Evolutionary conservation across 495 filamentous ascomycete genomes (phyloP).

Genomic region (Aspergillus asperescens): DNA sequence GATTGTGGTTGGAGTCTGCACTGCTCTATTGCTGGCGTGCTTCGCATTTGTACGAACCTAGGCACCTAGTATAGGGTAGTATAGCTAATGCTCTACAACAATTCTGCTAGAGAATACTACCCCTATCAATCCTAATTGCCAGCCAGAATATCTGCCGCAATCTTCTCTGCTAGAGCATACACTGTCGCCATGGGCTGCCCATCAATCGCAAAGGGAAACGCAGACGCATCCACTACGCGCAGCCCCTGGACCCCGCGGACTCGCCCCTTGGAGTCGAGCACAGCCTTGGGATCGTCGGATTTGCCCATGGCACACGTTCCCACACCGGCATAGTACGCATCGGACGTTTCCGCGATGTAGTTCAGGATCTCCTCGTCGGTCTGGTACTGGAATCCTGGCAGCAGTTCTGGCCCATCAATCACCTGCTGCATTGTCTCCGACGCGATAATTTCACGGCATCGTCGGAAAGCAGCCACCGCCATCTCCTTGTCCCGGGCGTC

Average conservation of each 20-base stretch:
- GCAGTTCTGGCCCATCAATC: conserved; percentile 41
- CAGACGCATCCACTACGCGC: conserved; percentile 53
- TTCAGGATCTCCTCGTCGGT: conserved; percentile 50
- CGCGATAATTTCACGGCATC: conserved; percentile 41
- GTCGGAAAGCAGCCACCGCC: conserved; percentile 49
- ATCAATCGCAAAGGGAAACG: conserved; percentile 49
- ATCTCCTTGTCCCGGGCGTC: conserved; percentile 47
- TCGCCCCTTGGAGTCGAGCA: conserved; percentile 48
- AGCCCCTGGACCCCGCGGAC: conserved; percentile 50
- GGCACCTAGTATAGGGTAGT: no score
- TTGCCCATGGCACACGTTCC: conserved; percentile 49
- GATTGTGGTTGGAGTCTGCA: not conserved
- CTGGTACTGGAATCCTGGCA: conserved; percentile 42
- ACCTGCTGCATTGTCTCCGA: conserved; percentile 38
- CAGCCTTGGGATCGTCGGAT: conserved; percentile 44
- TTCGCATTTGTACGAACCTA: no score
- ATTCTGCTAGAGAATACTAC: not conserved
- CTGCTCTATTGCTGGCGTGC: not conserved
- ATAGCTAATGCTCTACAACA: no score
- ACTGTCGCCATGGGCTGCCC: conserved; percentile 49
- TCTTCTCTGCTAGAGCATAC: conserved; percentile 54
- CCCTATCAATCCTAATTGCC: not conserved
- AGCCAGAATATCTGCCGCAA: conserved; percentile 39
- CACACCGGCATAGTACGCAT: conserved; percentile 27
- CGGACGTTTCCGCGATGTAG: conserved; percentile 48